Evolutionary conservation across 495 filamentous ascomycete genomes (phyloP).

Genomic region (Hyaloscypha bicolor): DNA sequence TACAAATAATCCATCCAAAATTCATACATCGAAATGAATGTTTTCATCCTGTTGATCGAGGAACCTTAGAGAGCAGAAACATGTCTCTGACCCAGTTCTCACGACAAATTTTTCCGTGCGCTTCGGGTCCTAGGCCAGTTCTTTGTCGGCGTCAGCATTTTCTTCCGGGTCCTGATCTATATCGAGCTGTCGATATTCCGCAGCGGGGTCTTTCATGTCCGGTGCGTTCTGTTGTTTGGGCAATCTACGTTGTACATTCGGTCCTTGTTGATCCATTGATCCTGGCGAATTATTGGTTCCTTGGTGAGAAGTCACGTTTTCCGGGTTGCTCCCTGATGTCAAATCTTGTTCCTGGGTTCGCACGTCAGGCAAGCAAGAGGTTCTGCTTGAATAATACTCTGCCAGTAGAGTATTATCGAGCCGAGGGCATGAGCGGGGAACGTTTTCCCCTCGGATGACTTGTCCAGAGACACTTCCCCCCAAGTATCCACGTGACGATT

Average conservation of each 20-base stretch:
- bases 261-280: not conserved
- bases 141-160: not conserved
- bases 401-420: not conserved
- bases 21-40: not conserved
- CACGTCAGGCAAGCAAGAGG: not conserved
- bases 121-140: not conserved
- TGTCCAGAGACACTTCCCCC: not conserved
- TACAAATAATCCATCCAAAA: not conserved
- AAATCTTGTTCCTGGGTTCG: not conserved
- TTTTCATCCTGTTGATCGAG: not conserved
- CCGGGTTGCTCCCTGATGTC: not conserved
- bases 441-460: not conserved
- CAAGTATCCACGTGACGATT: not conserved
- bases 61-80: too few species aligned
- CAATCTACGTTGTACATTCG: not conserved
- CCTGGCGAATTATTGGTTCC: not conserved
- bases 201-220: not conserved
- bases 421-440: not conserved
- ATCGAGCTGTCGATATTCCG: not conserved
- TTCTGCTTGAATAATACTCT: not conserved
- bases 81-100: not conserved
- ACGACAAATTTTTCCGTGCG: not conserved
- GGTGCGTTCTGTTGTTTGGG: not conserved
- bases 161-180: not conserved
- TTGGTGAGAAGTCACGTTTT: not conserved